phyloP scores from a whole-genome alignment of 1,284 basidiomycete species.

The Moniliophthora roreri region DNA sequence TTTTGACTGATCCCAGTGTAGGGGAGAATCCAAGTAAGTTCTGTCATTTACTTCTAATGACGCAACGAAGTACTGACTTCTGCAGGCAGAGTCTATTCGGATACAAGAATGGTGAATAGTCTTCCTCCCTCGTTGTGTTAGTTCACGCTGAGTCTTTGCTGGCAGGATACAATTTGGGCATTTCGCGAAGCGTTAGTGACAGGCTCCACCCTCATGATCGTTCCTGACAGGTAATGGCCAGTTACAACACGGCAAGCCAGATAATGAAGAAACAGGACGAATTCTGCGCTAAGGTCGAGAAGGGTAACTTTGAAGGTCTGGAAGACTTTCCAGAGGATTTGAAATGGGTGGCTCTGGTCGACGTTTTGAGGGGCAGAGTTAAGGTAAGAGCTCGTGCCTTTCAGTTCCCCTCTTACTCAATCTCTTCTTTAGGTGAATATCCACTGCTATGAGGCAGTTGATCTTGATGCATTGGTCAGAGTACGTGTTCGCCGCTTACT shows the following conservation, averaged over 20 bases:
- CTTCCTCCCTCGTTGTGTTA: too few relatives aligned
- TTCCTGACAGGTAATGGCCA: constrained; percentile 13
- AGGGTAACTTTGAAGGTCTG: constrained; percentile 59
- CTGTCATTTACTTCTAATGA: constrained; percentile 30
- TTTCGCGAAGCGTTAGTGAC: constrained; percentile 41
- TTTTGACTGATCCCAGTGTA: background rate
- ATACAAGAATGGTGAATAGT: constrained; percentile 50
- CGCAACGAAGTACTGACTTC: constrained; percentile 1
- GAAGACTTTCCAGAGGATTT: constrained; percentile 68
- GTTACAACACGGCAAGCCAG: constrained; percentile 72
- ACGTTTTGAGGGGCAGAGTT: constrained; percentile 61
- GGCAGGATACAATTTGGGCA: constrained; percentile 61
- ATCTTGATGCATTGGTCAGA: constrained; percentile 60
- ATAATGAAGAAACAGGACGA: constrained; percentile 76
- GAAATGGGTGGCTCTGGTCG: constrained; percentile 73
- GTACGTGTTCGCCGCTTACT: constrained; percentile 32
- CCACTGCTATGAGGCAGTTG: constrained; percentile 67
- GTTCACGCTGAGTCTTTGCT: too few relatives aligned
- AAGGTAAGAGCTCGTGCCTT: constrained; percentile 22
- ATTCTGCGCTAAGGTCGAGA: constrained; percentile 60
- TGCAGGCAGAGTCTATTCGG: constrained; percentile 24
- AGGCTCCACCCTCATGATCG: background rate
- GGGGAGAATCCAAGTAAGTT: constrained; percentile 15
- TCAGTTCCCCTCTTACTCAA: background rate
- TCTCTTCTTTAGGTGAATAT: constrained; percentile 49